phyloP scores from a whole-genome alignment of 352 stramenopile genomes.

The Phytophthora kernoviae region DNA sequence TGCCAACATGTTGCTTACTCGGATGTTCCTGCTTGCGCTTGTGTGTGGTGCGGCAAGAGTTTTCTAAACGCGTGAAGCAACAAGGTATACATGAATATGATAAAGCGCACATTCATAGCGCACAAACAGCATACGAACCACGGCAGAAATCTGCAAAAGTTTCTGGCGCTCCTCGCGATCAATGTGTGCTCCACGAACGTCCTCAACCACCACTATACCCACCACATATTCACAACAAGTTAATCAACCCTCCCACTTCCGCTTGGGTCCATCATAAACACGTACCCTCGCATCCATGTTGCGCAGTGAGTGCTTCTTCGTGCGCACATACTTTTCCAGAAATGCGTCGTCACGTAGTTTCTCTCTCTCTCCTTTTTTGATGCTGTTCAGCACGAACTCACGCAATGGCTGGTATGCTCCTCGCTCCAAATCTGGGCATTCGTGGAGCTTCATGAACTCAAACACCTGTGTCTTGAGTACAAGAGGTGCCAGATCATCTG shows the following conservation, averaged over 20 bases:
- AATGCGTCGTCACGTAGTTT: slow-evolving; percentile 66
- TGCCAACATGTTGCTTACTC: slow-evolving; percentile 53
- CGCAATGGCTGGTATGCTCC: slow-evolving; percentile 68
- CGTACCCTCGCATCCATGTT: slow-evolving; percentile 71
- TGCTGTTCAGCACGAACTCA: slow-evolving; percentile 53
- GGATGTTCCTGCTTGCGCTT: slow-evolving; percentile 79
- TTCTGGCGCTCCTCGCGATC: slow-evolving; percentile 60
- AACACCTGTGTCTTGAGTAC: slow-evolving; percentile 72
- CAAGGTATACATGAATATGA: background rate
- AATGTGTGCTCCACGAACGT: slow-evolving; percentile 78
- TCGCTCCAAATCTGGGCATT: slow-evolving; percentile 54
- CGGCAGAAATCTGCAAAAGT: slow-evolving; percentile 49
- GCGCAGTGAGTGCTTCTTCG: slow-evolving; percentile 66
- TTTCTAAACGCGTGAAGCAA: slow-evolving; percentile 22
- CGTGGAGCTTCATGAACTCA: slow-evolving; percentile 82
- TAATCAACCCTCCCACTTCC: no score
- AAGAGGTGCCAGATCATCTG: slow-evolving; percentile 53
- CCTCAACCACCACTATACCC: slow-evolving; percentile 69
- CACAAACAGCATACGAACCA: slow-evolving; percentile 17
- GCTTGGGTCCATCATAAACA: background rate
- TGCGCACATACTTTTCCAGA: slow-evolving; percentile 52
- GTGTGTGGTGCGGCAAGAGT: slow-evolving; percentile 56
- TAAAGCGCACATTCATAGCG: background rate
- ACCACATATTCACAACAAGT: slow-evolving; percentile 4
- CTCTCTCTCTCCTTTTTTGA: slow-evolving; percentile 46